Conservation (phyloP, 2,329 filamentous ascomycete genomes). For the Orbilia javanica region DNA sequence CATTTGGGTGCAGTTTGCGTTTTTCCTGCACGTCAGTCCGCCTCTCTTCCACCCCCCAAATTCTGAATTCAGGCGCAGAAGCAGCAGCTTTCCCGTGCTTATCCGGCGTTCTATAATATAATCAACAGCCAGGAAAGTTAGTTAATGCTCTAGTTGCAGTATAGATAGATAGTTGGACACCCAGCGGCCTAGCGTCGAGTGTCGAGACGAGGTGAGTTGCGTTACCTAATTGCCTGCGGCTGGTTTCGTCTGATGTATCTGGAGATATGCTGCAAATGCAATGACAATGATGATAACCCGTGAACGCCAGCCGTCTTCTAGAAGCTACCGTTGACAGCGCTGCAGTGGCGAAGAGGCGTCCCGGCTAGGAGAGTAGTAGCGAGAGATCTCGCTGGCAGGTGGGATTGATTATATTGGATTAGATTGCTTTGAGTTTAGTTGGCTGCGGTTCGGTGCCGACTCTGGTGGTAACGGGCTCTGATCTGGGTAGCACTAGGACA, state of each 20-base stretch:
- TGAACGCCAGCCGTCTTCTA: slow-evolving; percentile 25
- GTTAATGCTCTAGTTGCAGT: not conserved
- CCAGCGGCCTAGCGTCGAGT: not conserved
- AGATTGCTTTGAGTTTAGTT: slow-evolving; percentile 25
- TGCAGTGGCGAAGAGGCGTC: slow-evolving; percentile 3
- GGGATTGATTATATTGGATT: slow-evolving; percentile 5
- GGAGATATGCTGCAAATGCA: slow-evolving; percentile 19
- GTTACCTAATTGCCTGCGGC: slow-evolving; percentile 15
- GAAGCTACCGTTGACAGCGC: slow-evolving; percentile 44
- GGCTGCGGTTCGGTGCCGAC: not conserved
- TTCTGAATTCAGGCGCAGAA: slow-evolving; percentile 26
- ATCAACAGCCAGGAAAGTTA: not conserved
- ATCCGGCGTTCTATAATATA: slow-evolving; percentile 44
- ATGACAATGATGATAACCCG: slow-evolving; percentile 33
- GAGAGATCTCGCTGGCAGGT: slow-evolving; percentile 38
- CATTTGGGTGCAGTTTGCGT: slow-evolving; percentile 16
- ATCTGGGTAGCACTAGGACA: too few relatives aligned
- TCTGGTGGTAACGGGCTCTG: too few relatives aligned
- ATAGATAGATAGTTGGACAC: not conserved
- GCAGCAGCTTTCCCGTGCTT: slow-evolving; percentile 49
- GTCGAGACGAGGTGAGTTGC: slow-evolving; percentile 41
- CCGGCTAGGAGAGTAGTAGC: slow-evolving; percentile 36
- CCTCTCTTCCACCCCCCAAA: slow-evolving; percentile 4
- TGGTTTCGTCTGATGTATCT: slow-evolving; percentile 24
- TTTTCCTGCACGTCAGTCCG: slow-evolving; percentile 35